These are phyloP conservation scores for Closterium sp. DNA, from an alignment of 139 green algal species.

Conservation along the genomic window DNA sequence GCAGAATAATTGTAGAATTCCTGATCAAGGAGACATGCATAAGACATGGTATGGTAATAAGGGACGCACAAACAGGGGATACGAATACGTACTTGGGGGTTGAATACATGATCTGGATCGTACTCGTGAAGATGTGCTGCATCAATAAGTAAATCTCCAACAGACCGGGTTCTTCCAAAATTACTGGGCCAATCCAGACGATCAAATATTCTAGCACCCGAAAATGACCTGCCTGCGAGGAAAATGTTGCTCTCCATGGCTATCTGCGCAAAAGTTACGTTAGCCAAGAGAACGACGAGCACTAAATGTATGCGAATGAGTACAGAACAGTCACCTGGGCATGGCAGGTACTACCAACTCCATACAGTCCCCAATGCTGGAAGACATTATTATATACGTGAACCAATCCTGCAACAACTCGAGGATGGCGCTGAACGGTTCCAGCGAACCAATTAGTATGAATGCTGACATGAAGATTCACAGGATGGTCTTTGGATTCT, in stretches of 20 bases:
- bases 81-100: background rate
- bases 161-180: background rate
- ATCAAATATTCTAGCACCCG: background rate
- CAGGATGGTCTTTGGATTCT: background rate
- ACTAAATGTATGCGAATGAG: background rate
- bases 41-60: no score
- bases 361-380: background rate
- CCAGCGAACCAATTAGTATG: background rate
- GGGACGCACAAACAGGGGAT: no score
- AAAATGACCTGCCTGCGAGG: background rate
- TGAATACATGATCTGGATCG: background rate
- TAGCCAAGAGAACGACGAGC: background rate
- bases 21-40: background rate
- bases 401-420: background rate
- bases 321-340: background rate
- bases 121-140: background rate
- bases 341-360: constrained; percentile 11
- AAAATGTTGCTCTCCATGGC: background rate
- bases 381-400: constrained; percentile 8
- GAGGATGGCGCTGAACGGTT: background rate
- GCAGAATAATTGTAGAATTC: background rate
- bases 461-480: background rate
- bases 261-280: background rate
- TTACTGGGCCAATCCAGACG: background rate
- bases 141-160: background rate